Evolutionary conservation across 192 early-diverging fungal species (phyloP), one percentile per base, ranked within the genome.

Genomic region (Spizellomyces punctatus): DNA sequence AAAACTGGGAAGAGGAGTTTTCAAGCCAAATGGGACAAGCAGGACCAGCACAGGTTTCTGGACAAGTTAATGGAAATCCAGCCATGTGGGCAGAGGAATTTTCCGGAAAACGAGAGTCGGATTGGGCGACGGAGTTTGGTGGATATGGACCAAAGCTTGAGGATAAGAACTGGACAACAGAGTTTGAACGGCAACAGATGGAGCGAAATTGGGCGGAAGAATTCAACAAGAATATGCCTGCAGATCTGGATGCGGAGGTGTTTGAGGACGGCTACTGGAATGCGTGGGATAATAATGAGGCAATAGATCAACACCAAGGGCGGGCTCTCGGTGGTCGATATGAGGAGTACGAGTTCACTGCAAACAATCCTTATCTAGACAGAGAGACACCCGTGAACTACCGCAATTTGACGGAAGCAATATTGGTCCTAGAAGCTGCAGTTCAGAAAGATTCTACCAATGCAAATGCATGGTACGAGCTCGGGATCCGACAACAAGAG

Each of bases 401-500:
- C 27, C 27, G 27, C 27, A 90, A 91, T 71, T 83, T 99, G 9
- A 83, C 90, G 14, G 98, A 99, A 63, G 85, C 92, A 1, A 96
- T 99, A 50, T 77, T 98, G 67, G 91, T 92, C 8, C 87, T 98
- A 8, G 98, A 99, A 78, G 94, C 94, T 21, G 84, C 89, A 1
- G 88, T 96, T 41, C 91, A 95, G 73, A 79, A 89, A 55, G 85
- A 93, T 49, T 88, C 94, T 0, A 69, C 83, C 45, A 89, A 98
- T 77, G 92, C 94, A 0, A 76, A 77, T 0, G 83, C 91, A 58
- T 99, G 98, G 98, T 82, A 91, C 67, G 78, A 88, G 72, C 85
- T 99, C 9, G 98, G 98, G 45, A 79, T 93, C 44, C 83, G 85
- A 58, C 98, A 99, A 74, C 96, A 98, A 69, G 98, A 99, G 73